These are phyloP conservation scores for Aspergillus incahuasiensis DNA, from an alignment of 495 filamentous ascomycete species.

Conservation along the genomic window DNA sequence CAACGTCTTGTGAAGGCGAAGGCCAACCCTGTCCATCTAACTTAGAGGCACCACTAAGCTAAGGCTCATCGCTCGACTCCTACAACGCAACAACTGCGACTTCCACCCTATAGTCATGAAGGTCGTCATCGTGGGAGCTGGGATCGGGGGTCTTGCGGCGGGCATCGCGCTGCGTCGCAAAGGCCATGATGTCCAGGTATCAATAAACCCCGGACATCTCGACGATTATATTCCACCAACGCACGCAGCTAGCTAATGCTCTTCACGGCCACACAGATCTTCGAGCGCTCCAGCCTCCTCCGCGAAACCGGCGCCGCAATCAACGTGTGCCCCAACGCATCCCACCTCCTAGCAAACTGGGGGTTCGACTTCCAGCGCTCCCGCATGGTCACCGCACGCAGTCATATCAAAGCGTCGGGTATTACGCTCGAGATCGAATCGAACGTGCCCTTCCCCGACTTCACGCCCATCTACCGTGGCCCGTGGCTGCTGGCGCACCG, in stretches of 20 bases:
- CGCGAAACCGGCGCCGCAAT: conserved; percentile 9
- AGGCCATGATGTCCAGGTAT: conserved; percentile 6
- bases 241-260: background rate
- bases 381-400: background rate
- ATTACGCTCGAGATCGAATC: background rate
- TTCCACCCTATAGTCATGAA: background rate
- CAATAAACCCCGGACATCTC: too few species aligned
- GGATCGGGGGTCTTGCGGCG: background rate
- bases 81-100: too few species aligned
- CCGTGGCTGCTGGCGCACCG: background rate
- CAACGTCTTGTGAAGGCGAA: too few species aligned
- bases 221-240: background rate
- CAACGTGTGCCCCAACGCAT: conserved; percentile 7
- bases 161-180: conserved; percentile 4
- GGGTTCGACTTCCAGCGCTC: background rate
- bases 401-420: background rate
- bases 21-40: too few species aligned
- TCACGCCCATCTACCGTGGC: background rate
- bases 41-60: too few species aligned
- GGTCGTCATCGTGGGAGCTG: conserved; percentile 5
- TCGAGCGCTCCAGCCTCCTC: conserved; percentile 6
- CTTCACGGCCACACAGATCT: background rate
- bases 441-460: background rate
- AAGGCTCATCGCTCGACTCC: too few species aligned
- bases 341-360: background rate